Evolutionary conservation across 78 protist species (phyloP).

Genomic region (Andalucia godoyi): DNA sequence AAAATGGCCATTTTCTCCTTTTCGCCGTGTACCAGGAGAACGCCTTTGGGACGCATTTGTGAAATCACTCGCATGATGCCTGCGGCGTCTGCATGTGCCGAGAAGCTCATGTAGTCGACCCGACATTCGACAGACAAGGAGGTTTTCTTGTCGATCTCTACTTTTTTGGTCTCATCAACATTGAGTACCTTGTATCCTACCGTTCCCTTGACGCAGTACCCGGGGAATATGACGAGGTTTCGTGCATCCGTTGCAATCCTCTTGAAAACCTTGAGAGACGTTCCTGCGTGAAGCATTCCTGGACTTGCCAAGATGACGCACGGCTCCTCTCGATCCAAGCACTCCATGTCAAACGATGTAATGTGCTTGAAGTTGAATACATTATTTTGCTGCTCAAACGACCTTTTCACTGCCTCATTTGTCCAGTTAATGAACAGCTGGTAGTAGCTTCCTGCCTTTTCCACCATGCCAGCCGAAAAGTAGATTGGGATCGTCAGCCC

Average conservation of each 20-base stretch:
- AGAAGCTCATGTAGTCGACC: conserved; percentile 10
- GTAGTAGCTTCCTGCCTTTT: conserved; percentile 78
- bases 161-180: not conserved
- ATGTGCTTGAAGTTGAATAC: conserved; percentile 75
- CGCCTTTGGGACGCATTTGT: conserved; percentile 64
- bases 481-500: conserved; percentile 74
- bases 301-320: conserved; percentile 92
- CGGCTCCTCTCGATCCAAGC: conserved; percentile 25
- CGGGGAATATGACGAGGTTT: conserved; percentile 87
- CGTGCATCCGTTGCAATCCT: conserved; percentile 48
- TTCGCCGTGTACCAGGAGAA: conserved; percentile 95
- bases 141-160: conserved; percentile 47
- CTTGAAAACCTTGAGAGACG: conserved; percentile 31
- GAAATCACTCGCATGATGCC: conserved; percentile 78
- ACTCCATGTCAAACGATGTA: conserved; percentile 33
- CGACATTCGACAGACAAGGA: conserved; percentile 8
- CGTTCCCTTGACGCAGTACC: conserved; percentile 93
- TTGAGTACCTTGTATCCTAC: conserved; percentile 65
- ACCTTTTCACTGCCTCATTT: conserved; percentile 71
- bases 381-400: conserved; percentile 51
- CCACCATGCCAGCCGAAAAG: conserved; percentile 30
- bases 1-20: conserved; percentile 59
- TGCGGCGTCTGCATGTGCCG: conserved; percentile 95
- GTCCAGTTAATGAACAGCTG: conserved; percentile 86
- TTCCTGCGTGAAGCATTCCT: conserved; percentile 94